Percentiles rank a stretch among this genome's conserved stretches.
phyloP scores from a whole-genome alignment of 139 green algal species.

The Tetradesmus lagerheimii region DNA sequence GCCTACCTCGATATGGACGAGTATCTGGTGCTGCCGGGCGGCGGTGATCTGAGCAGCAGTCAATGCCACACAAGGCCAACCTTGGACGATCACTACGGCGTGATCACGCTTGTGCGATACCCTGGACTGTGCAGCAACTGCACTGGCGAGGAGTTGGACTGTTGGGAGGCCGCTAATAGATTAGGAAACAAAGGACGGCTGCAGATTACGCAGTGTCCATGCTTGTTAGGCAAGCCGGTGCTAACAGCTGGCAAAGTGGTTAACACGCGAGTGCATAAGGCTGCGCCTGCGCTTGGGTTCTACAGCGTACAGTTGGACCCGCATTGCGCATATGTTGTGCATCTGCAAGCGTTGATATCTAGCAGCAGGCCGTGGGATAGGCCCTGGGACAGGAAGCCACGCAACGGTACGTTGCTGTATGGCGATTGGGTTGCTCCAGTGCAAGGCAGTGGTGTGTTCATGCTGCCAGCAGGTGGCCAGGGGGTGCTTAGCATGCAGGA shows the following conservation, averaged over 20 bases:
- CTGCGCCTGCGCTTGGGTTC: background rate
- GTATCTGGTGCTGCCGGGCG: background rate
- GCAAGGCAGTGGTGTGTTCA: background rate
- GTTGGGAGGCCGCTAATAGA: background rate
- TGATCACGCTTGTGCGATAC: background rate
- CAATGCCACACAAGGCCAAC: background rate
- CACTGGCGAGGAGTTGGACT: slow-evolving; percentile 15
- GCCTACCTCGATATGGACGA: slow-evolving; percentile 34
- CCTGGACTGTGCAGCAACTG: slow-evolving; percentile 10
- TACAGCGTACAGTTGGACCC: background rate
- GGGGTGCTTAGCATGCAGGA: background rate
- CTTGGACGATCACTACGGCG: background rate
- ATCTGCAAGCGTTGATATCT: slow-evolving; percentile 12
- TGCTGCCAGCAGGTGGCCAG: background rate
- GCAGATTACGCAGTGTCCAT: slow-evolving; percentile 14
- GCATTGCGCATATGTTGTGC: slow-evolving; percentile 1
- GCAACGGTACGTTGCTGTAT: slow-evolving; percentile 3
- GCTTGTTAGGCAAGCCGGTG: slow-evolving; percentile 6
- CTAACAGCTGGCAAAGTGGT: background rate
- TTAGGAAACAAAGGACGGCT: background rate
- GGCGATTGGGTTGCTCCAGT: background rate
- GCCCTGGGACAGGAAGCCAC: background rate
- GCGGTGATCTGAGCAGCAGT: background rate
- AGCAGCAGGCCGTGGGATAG: background rate
- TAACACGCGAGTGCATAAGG: slow-evolving; percentile 5